phyloP scores from a whole-genome alignment of 2,329 filamentous ascomycete species.

The Pseudocercospora fuligena region DNA sequence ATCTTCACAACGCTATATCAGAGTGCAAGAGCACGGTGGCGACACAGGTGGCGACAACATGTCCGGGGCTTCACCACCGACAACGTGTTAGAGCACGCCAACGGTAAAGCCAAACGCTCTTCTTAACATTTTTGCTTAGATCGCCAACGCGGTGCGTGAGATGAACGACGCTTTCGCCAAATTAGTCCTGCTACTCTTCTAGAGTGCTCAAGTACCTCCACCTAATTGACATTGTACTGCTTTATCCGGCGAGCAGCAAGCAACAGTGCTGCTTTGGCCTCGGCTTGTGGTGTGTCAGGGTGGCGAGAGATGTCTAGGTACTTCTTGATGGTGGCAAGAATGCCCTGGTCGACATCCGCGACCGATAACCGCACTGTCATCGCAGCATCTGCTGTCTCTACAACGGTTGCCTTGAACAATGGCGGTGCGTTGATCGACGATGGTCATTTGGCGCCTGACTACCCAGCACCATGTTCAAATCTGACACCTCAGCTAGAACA shows the following conservation, averaged over 20 bases:
- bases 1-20: too few relatives aligned
- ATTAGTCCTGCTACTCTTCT: constrained; percentile 7
- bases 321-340: constrained; percentile 23
- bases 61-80: too few relatives aligned
- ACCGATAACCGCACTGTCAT: constrained; percentile 5
- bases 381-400: constrained; percentile 11
- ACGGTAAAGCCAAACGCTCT: too few relatives aligned
- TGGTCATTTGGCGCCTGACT: too few relatives aligned
- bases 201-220: constrained; percentile 23
- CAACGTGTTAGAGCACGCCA: too few relatives aligned
- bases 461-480: too few relatives aligned
- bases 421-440: not conserved
- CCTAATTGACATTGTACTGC: constrained; percentile 23
- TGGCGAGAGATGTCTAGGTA: constrained; percentile 20
- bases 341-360: constrained; percentile 14
- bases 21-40: too few relatives aligned
- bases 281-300: constrained; percentile 6
- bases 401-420: constrained; percentile 15
- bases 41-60: too few relatives aligned
- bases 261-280: constrained; percentile 19
- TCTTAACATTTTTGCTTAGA: too few relatives aligned
- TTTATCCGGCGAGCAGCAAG: constrained; percentile 23
- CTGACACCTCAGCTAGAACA: constrained; percentile 5
- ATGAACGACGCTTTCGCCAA: too few relatives aligned
- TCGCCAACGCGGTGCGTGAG: too few relatives aligned